These are phyloP conservation scores for Monotropa hypopitys DNA, from an alignment of 179 eudicot genomes.

Conservation along the genomic window DNA sequence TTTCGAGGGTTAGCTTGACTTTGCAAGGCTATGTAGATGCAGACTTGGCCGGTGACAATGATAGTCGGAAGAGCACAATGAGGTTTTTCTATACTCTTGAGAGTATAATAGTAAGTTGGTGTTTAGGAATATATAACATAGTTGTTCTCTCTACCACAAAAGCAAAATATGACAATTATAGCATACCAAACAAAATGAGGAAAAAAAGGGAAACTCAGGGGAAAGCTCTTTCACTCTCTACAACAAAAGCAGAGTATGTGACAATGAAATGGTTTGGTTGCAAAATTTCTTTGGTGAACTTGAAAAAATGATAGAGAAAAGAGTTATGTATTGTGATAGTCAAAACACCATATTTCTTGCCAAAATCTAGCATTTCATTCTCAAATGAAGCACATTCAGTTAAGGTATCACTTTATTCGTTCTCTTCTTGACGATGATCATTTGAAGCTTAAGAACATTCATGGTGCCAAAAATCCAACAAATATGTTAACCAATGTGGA, in stretches of 20 bases:
- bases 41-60: neutral
- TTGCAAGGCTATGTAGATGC: neutral
- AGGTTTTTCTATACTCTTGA: neutral
- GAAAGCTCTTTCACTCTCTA: too few relatives aligned
- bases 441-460: neutral
- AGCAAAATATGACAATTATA: too few relatives aligned
- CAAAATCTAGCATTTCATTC: neutral
- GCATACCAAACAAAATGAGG: too few relatives aligned
- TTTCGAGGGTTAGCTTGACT: neutral
- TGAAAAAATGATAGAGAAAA: neutral
- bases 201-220: too few relatives aligned
- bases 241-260: neutral
- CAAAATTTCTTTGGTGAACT: neutral
- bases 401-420: neutral
- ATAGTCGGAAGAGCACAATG: neutral
- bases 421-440: neutral
- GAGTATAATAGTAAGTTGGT: neutral
- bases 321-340: neutral
- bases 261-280: neutral
- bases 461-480: neutral
- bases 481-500: neutral
- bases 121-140: neutral
- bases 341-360: neutral
- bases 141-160: neutral
- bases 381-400: neutral